A percentile compares a stretch with the other conserved stretches of the same genome.
Evolutionary conservation across 169 alveolate genomes (phyloP).

Genomic region (Plasmodium yoelii): DNA sequence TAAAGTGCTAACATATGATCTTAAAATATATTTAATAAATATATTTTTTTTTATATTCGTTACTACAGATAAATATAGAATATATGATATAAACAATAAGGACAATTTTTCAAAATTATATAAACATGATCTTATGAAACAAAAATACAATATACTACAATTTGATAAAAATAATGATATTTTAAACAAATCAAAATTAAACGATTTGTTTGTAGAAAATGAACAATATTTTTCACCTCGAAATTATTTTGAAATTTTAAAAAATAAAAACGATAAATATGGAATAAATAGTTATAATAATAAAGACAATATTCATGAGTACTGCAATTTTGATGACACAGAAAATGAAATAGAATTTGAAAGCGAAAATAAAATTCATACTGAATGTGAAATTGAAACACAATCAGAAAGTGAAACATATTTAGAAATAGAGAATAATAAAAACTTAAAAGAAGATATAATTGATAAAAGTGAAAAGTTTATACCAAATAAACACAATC

Average conservation of each 20-base stretch:
- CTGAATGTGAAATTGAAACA: conserved; percentile 33
- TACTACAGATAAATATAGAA: conserved; percentile 52
- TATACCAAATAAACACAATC: conserved; percentile 1
- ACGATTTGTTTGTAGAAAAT: conserved; percentile 15
- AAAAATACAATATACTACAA: conserved; percentile 10
- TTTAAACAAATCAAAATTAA: conserved; percentile 1
- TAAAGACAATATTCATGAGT: not conserved
- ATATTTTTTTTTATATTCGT: conserved; percentile 57
- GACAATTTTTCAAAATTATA: conserved; percentile 2
- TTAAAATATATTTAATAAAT: conserved; percentile 61
- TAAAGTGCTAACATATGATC: conserved; percentile 45
- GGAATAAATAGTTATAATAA: not conserved
- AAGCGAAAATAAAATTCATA: conserved; percentile 31
- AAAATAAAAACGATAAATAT: not conserved
- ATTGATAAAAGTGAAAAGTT: not conserved
- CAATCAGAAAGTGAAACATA: conserved; percentile 34
- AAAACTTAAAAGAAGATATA: conserved; percentile 22
- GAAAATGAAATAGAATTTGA: conserved; percentile 38
- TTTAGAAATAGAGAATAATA: conserved; percentile 11
- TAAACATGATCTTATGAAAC: conserved; percentile 6
- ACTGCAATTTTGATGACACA: conserved; percentile 2
- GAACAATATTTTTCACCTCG: conserved; percentile 3
- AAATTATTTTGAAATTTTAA: conserved; percentile 32
- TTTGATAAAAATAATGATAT: conserved; percentile 5
- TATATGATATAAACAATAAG: conserved; percentile 31